Percentiles rank a stretch among this genome's conserved stretches.
These are phyloP conservation scores for Diaporthe capsici DNA, from an alignment of 2,329 filamentous ascomycete genomes.

Conservation along the genomic window DNA sequence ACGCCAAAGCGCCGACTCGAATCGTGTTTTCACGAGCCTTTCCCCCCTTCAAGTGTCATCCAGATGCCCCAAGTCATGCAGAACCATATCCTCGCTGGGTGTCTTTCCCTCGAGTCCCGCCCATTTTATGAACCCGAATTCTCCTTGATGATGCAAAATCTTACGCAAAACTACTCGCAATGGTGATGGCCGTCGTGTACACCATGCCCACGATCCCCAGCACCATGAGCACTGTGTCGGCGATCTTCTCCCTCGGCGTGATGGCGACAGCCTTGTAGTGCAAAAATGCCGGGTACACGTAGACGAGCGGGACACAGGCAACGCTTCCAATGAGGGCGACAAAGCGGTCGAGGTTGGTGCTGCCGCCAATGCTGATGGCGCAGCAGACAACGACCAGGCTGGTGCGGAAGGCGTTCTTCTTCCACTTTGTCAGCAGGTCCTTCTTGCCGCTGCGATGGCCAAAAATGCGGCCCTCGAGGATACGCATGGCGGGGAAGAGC, in stretches of 20 bases:
- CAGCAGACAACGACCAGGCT: constrained; percentile 71
- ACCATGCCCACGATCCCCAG: constrained; percentile 77
- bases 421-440: constrained; percentile 77
- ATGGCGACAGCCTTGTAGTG: constrained; percentile 78
- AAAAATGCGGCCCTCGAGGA: constrained; percentile 78
- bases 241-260: constrained; percentile 65
- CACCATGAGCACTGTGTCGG: constrained; percentile 74
- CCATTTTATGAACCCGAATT: not conserved
- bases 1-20: constrained; percentile 19
- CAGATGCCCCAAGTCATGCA: constrained; percentile 15
- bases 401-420: constrained; percentile 78
- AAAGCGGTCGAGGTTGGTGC: constrained; percentile 80
- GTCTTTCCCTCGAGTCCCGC: not conserved
- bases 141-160: not conserved
- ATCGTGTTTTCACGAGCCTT: not conserved
- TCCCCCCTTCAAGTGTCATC: not conserved
- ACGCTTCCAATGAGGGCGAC: constrained; percentile 81
- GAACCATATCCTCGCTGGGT: not conserved
- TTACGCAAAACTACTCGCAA: constrained; percentile 58
- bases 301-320: constrained; percentile 82
- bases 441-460: constrained; percentile 78
- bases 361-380: constrained; percentile 73
- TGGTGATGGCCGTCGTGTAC: constrained; percentile 77
- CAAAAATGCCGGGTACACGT: constrained; percentile 81
- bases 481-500: constrained; percentile 80